Evolutionary conservation across 2,329 filamentous ascomycete species (phyloP).

Genomic region (Diaporthe velutina): DNA sequence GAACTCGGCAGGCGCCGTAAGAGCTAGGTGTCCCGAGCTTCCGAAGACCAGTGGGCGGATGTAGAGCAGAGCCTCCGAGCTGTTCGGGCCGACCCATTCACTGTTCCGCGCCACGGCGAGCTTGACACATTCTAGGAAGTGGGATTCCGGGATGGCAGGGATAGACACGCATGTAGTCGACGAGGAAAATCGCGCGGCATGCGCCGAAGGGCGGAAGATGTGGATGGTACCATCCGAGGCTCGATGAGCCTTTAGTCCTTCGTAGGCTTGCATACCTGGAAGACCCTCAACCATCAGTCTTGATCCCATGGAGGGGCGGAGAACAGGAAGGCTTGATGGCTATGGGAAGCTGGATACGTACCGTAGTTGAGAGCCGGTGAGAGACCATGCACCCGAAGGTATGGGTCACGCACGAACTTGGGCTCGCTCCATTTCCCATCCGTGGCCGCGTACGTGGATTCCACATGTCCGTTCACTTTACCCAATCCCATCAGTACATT

Average conservation of each 20-base stretch:
- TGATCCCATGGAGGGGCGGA: neutral
- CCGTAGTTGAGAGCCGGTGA: constrained; percentile 96
- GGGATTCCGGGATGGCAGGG: constrained; percentile 80
- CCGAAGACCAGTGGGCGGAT: constrained; percentile 91
- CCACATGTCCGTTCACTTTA: constrained; percentile 93
- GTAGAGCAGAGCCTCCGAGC: constrained; percentile 92
- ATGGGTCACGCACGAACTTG: constrained; percentile 84
- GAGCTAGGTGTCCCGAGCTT: constrained; percentile 86
- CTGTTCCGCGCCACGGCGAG: constrained; percentile 90
- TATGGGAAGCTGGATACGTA: constrained; percentile 57
- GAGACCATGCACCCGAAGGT: constrained; percentile 93
- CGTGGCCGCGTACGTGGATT: constrained; percentile 82
- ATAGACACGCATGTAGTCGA: constrained; percentile 87
- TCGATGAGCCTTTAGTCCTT: constrained; percentile 96
- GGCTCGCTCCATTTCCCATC: constrained; percentile 84
- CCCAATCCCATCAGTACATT: neutral
- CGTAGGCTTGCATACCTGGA: constrained; percentile 79
- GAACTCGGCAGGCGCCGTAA: constrained; percentile 91
- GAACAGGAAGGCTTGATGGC: neutral
- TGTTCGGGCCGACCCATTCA: constrained; percentile 89
- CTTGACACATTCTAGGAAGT: constrained; percentile 82
- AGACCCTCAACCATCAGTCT: neutral
- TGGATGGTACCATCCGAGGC: constrained; percentile 78
- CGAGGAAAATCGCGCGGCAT: constrained; percentile 86
- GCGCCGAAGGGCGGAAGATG: constrained; percentile 89